Evolutionary conservation across 768 basidiomycete species (phyloP).

Genomic region (Leucosporidium scottii): DNA sequence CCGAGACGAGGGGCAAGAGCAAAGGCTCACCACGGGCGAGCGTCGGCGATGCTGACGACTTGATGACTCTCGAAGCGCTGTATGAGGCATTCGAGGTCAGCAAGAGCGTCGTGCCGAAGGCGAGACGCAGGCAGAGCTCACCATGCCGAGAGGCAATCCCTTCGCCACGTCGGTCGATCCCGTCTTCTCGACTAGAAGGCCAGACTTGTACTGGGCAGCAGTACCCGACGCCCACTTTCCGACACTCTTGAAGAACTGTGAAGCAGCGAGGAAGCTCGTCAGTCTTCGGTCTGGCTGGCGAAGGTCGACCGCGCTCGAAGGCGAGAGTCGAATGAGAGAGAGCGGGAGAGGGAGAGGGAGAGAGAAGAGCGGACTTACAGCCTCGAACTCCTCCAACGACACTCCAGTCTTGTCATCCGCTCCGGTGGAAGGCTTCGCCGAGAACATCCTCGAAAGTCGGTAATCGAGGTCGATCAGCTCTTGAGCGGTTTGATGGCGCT

Average conservation of each 20-base stretch:
- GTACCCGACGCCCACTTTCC: conserved; percentile 8
- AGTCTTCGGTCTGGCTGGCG: conserved; percentile 46
- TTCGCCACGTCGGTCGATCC: conserved; percentile 43
- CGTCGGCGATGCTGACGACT: conserved; percentile 52
- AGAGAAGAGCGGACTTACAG: too few species aligned
- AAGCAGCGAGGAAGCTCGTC: not conserved
- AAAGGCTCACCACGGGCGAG: conserved; percentile 41
- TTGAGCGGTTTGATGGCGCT: conserved; percentile 54
- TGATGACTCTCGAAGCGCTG: conserved; percentile 52
- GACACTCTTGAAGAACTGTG: conserved; percentile 11
- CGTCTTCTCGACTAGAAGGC: conserved; percentile 46
- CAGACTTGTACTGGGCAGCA: conserved; percentile 47
- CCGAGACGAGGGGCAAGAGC: too few species aligned
- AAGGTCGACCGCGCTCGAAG: too few species aligned
- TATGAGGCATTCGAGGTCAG: too few species aligned
- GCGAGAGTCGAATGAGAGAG: too few species aligned
- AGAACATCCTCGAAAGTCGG: too few species aligned
- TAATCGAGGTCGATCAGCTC: conserved; percentile 64
- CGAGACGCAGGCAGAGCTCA: conserved; percentile 4
- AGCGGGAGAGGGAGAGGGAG: too few species aligned
- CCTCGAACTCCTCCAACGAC: conserved; percentile 45
- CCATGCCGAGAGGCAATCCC: conserved; percentile 48
- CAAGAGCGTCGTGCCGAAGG: too few species aligned
- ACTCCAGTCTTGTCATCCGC: conserved; percentile 44
- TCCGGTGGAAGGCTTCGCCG: too few species aligned